Base-by-base conservation (phyloP, 768 basidiomycete species). In the Trametes villosa region DNA sequence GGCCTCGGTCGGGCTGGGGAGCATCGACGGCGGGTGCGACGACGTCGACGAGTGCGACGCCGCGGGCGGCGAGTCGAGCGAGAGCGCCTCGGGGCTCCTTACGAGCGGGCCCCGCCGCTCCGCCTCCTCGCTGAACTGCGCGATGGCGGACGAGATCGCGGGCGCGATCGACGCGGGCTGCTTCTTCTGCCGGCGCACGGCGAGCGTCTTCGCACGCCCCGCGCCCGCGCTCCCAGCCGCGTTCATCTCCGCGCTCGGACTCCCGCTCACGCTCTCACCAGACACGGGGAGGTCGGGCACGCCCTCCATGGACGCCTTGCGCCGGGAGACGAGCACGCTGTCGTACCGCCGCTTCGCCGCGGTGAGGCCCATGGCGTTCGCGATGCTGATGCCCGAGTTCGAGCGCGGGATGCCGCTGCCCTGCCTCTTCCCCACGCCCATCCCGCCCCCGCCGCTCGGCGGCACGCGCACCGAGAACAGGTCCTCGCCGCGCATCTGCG, bases 271-370 rank as follows among this genome's bases (percentile, higher is more conserved):
- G 27, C 11, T 40, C 45, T 57, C 55, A 40, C 46, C 46, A 36
- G 50, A 34, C 33, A 40, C 31, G 15, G 50, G 22, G 17, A 53
- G 36, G 50, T 30, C 49, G 2, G 50, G 51, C 30, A 63, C 53
- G 20, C 66, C 68, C 29, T 77, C 76, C 11, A 77, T 69, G 29
- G 82, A 76, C 59, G 85, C 83, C 71, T 77, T 84, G 63, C 83
- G 79, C 56, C 88, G 77, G 27, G 84, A 82, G 46, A 89, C 83
- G 26, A 87, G 81, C 22, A 91, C 82, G 51, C 88, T 90, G 71
- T 91, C 88, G 65, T 88, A 76, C 30, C 84, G 81, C 61, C 78
- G 76, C 71, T 76, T 83, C 65, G 84, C 85, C 17, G 85, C 81
- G 9, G 57, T 44, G 31, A 78, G 70, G 31, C 75, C 74, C 81